Percentiles rank a stretch among this genome's conserved stretches.
These are phyloP conservation scores for Sporodiniella umbellata DNA, from an alignment of 371 early-diverging fungal genomes.

Conservation along the genomic window DNA sequence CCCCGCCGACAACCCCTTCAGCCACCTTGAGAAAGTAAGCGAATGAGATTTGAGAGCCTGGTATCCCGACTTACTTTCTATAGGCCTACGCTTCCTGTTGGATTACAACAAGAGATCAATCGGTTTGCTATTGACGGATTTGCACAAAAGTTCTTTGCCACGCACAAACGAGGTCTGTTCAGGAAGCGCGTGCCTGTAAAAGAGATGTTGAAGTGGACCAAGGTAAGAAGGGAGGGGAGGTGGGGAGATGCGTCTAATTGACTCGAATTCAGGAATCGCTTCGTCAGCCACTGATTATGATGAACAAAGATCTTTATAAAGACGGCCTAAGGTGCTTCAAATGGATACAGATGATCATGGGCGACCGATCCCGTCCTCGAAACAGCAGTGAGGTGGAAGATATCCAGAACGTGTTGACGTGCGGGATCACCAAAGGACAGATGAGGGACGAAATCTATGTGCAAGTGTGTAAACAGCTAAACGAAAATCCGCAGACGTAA, in stretches of 20 bases:
- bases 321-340: constrained; percentile 88
- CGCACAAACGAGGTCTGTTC: constrained; percentile 83
- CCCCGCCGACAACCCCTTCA: neutral
- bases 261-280: constrained; percentile 61
- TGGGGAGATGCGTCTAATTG: neutral
- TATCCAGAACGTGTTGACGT: constrained; percentile 71
- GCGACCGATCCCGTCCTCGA: constrained; percentile 57
- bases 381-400: constrained; percentile 47
- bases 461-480: constrained; percentile 91
- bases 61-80: neutral
- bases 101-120: constrained; percentile 69
- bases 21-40: constrained; percentile 14
- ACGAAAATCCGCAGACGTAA: constrained; percentile 75
- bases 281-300: constrained; percentile 73
- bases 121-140: constrained; percentile 88
- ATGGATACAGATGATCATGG: constrained; percentile 80
- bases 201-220: constrained; percentile 81
- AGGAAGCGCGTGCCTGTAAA: constrained; percentile 83
- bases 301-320: constrained; percentile 75
- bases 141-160: constrained; percentile 89
- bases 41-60: neutral
- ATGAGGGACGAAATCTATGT: constrained; percentile 94
- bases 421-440: constrained; percentile 71
- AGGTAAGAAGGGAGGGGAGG: constrained; percentile 27
- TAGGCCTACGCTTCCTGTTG: constrained; percentile 60